Conservation (phyloP, 2,329 filamentous ascomycete genomes). For the Fusarium odoratissimum region DNA sequence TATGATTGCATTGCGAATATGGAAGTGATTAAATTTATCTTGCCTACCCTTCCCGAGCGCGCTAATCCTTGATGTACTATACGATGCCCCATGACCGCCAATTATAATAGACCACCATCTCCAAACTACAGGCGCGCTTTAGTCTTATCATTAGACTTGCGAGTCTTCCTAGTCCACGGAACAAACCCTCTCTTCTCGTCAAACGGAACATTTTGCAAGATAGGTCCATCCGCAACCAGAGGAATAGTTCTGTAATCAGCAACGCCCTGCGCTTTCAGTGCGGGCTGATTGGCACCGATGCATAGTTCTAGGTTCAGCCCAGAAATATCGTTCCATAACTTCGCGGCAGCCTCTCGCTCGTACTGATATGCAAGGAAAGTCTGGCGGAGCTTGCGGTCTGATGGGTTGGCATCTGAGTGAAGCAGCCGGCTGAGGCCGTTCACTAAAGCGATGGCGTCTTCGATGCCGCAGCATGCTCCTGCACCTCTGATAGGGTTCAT, state of each 20-base stretch:
- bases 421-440: not conserved
- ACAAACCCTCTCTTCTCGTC: not conserved
- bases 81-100: accelerated
- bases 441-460: slow-evolving; percentile 15
- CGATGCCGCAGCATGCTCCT: slow-evolving; percentile 22
- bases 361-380: slow-evolving; percentile 14
- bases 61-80: not conserved
- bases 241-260: slow-evolving; percentile 5
- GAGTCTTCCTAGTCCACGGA: slow-evolving; percentile 1
- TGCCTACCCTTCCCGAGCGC: accelerated
- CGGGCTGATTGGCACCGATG: slow-evolving; percentile 5
- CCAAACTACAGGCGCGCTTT: not conserved
- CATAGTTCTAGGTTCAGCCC: slow-evolving; percentile 13
- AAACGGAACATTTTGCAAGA: slow-evolving; percentile 5
- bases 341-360: slow-evolving; percentile 7
- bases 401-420: not conserved
- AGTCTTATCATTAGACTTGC: accelerated
- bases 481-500: slow-evolving; percentile 29
- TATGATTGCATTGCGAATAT: accelerated
- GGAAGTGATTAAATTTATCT: not conserved
- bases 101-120: accelerated
- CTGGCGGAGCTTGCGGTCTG: not conserved
- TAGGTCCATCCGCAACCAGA: slow-evolving; percentile 15
- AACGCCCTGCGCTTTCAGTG: not conserved
- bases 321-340: slow-evolving; percentile 16